Conservation (phyloP, 139 green algal species). For the Eudorina sp. region DNA sequence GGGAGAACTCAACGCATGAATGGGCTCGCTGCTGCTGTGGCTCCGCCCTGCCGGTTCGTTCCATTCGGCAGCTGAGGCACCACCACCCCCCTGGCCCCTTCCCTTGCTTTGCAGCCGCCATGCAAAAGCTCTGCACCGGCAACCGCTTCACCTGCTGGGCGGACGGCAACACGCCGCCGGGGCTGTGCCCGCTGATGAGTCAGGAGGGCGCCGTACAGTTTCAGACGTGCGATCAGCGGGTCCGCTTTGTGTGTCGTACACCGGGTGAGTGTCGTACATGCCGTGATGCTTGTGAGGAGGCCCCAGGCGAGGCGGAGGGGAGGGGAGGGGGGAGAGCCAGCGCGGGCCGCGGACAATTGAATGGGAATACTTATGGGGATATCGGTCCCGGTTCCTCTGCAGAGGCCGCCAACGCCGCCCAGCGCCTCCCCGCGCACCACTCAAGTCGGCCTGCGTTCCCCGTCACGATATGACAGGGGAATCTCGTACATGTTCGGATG, state of each 20-base stretch:
- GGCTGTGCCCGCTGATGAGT: conserved; percentile 1
- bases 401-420: not conserved
- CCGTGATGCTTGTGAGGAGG: not conserved
- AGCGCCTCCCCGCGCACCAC: not conserved
- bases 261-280: not conserved
- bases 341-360: no score
- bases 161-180: not conserved
- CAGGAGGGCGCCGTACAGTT: not conserved
- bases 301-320: not conserved
- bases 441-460: not conserved
- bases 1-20: no score
- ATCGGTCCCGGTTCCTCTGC: no score
- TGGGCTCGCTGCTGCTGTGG: no score
- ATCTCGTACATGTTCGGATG: no score
- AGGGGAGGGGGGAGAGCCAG: no score
- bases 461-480: no score
- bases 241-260: conserved; percentile 30
- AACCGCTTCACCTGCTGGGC: conserved; percentile 12
- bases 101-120: not conserved
- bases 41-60: no score
- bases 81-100: not conserved
- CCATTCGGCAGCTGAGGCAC: no score
- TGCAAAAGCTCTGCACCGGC: not conserved
- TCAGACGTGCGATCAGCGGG: not conserved
- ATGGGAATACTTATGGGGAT: not conserved